Percentiles rank a stretch among this genome's conserved stretches.
These are phyloP conservation scores for Populus hybrid DNA, from an alignment of 441 rosid species.

Conservation along the genomic window DNA sequence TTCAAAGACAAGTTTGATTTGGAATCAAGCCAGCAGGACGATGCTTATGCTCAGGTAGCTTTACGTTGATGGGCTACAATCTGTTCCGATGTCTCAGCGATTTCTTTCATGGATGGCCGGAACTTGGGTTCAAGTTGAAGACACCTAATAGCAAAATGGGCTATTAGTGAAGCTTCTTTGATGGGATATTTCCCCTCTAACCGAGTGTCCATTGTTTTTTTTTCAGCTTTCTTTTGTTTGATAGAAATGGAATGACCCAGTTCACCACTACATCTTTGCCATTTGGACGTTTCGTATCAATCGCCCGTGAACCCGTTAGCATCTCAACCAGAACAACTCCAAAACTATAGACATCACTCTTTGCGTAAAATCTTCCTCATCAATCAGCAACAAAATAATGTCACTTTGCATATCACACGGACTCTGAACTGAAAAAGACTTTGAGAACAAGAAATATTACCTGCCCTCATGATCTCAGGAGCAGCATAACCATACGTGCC, in stretches of 20 bases:
- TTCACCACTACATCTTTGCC: conserved; percentile 37
- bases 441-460: conserved; percentile 21
- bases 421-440: too few species aligned
- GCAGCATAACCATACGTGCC: conserved; percentile 67
- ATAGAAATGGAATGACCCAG: conserved; percentile 45
- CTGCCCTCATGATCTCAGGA: conserved; percentile 61
- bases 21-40: not conserved
- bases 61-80: conserved; percentile 17
- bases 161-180: conserved; percentile 39
- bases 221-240: conserved; percentile 37
- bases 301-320: conserved; percentile 48
- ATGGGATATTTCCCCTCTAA: conserved; percentile 45
- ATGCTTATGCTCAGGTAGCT: not conserved
- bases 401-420: too few species aligned
- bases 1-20: not conserved
- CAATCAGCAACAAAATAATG: conserved; percentile 2
- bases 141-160: conserved; percentile 44
- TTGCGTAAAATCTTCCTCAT: conserved; percentile 48
- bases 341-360: conserved; percentile 35
- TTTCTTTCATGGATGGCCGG: conserved; percentile 55
- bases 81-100: conserved; percentile 33
- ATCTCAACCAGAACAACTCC: conserved; percentile 69
- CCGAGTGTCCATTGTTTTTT: conserved; percentile 54
- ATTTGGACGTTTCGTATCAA: conserved; percentile 47
- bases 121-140: conserved; percentile 46